These are phyloP conservation scores for Paraconiothyrium sp. DNA, from an alignment of 2,329 filamentous ascomycete genomes.

Conservation along the genomic window DNA sequence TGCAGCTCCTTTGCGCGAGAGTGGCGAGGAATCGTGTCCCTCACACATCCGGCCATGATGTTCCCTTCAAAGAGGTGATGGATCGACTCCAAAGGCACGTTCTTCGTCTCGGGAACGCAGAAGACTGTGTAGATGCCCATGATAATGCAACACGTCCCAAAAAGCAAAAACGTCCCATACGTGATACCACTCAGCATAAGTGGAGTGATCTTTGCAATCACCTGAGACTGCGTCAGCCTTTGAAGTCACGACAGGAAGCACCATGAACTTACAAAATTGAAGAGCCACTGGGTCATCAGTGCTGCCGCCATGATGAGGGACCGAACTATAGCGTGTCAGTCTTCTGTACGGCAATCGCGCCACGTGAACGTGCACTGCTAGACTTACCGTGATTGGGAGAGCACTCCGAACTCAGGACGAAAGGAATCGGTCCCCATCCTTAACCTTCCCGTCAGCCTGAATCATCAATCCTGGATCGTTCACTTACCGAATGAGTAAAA, in stretches of 20 bases:
- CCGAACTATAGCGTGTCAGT: constrained; percentile 38
- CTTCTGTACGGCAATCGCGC: constrained; percentile 3
- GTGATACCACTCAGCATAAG: constrained; percentile 56
- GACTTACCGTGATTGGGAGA: constrained; percentile 48
- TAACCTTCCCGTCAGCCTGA: constrained; percentile 20
- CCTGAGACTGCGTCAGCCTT: constrained; percentile 1
- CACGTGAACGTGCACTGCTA: not conserved
- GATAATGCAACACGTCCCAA: constrained; percentile 52
- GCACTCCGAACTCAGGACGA: constrained; percentile 55
- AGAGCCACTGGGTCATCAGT: constrained; percentile 59
- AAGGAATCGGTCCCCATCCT: constrained; percentile 58
- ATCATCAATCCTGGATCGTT: not conserved
- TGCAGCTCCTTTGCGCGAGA: constrained; percentile 50
- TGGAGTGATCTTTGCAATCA: constrained; percentile 49
- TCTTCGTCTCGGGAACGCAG: constrained; percentile 56
- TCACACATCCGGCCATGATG: constrained; percentile 52
- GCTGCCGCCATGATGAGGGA: constrained; percentile 55
- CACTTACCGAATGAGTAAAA: constrained; percentile 55
- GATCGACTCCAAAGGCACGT: constrained; percentile 54
- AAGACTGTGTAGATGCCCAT: constrained; percentile 55
- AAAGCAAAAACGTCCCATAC: constrained; percentile 56
- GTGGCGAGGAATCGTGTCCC: constrained; percentile 50
- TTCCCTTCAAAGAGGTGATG: constrained; percentile 54
- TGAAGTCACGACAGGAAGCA: not conserved
- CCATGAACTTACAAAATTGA: constrained; percentile 42